Evolutionary conservation across 371 early-diverging fungal genomes (phyloP), one percentile per base, ranked within the genome.

Genomic region (Circinella minor): DNA sequence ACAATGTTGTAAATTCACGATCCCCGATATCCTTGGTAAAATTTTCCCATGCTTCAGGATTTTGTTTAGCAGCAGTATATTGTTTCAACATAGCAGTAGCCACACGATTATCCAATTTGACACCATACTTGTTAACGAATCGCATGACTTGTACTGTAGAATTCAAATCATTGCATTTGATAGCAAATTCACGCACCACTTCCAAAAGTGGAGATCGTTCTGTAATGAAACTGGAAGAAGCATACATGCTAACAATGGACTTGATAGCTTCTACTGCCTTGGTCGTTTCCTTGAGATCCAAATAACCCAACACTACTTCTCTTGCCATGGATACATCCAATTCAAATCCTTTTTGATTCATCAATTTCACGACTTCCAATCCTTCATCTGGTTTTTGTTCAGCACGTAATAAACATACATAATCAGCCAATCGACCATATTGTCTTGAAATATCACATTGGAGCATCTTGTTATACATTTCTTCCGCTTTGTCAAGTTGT

Each of bases 361-460:
- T 78, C 15, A 70, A 71, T 18, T 71, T 47, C 10, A 77, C 47
- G 4, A 74, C 73, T 1, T 69, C 63, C 17, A 76, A 48, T 0
- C 76, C 76, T 18, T 66, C n/a, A n/a, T 79, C 77, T 3, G 73
- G 71, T 27, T 70, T 38, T 20, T 75, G 61, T 34, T 75, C 63
- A 1, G 55, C 59, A 18, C 74, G 65, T 48, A 78, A 81, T 13
- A 78, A 72, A 64, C 72, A 65, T 4, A 79, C 71, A 37, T 82
- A 85, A 51, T 77, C 75, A 9, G 80, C 74, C 20, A 85, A 47
- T 51, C 78, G 77, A 27, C 83, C 80, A 62, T 78, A 81, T 27
- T 79, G 75, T 43, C 69, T 71, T 13, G 72, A 68, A 14, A 85
- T 49, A 39, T 81, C 80, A 10, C 62, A 60, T 15, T 75, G 61